A percentile compares a stretch with the other conserved stretches of the same genome.
These are phyloP conservation scores for Yamadazyma diddensiae DNA, from an alignment of 1,139 yeast genomes.

Conservation along the genomic window DNA sequence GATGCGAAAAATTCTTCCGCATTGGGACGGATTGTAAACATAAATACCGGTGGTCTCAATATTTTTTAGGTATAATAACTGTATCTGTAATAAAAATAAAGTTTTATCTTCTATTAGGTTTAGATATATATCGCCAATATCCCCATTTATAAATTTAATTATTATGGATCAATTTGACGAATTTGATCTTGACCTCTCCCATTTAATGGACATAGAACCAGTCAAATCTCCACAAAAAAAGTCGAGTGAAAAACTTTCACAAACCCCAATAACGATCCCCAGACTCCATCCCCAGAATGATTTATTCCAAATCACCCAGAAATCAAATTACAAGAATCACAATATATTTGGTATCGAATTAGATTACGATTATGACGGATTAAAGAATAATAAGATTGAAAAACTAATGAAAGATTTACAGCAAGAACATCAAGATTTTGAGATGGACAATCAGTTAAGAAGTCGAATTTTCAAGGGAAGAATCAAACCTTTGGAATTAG, in stretches of 20 bases:
- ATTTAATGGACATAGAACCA: conserved; percentile 16
- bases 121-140: no score
- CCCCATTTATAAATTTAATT: not conserved
- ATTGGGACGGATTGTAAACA: conserved; percentile 18
- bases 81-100: no score
- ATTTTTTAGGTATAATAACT: no score
- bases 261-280: conserved; percentile 4
- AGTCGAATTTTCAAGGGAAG: conserved; percentile 43
- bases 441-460: conserved; percentile 47
- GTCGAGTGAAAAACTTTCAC: conserved; percentile 1
- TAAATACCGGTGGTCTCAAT: conserved; percentile 5
- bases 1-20: conserved; percentile 4
- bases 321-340: conserved; percentile 4
- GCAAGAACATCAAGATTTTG: conserved; percentile 23
- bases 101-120: no score
- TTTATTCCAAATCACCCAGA: conserved; percentile 36
- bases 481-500: conserved; percentile 17
- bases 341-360: conserved; percentile 17
- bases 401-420: conserved; percentile 32
- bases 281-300: conserved; percentile 16
- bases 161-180: conserved; percentile 17
- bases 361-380: conserved; percentile 15
- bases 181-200: conserved; percentile 24
- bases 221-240: conserved; percentile 7
- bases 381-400: conserved; percentile 37